A percentile compares a stretch with the other conserved stretches of the same genome.
Conservation (phyloP, 768 basidiomycete genomes). For the Xanthoconium purpureum region DNA sequence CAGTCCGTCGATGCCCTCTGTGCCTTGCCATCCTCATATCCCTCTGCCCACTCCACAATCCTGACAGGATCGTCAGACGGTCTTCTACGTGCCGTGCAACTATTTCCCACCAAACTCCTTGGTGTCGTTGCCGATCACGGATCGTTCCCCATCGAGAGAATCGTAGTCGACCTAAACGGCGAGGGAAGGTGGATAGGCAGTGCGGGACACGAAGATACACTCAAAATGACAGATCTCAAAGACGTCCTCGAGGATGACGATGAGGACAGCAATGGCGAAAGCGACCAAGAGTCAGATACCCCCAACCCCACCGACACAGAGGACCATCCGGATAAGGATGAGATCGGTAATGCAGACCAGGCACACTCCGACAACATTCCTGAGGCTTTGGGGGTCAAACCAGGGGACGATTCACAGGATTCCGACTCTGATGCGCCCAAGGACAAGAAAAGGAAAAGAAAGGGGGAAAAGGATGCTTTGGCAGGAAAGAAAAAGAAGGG, state of each 20-base stretch:
- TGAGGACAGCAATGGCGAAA: conserved; percentile 23
- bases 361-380: neutral
- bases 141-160: conserved; percentile 87
- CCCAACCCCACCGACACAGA: conserved; percentile 27
- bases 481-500: conserved; percentile 54
- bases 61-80: conserved; percentile 93
- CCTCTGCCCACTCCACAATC: conserved; percentile 64
- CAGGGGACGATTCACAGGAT: conserved; percentile 24
- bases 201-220: conserved; percentile 82
- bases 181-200: conserved; percentile 87
- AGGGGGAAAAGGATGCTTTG: conserved; percentile 50
- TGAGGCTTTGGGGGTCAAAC: conserved; percentile 10
- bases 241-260: conserved; percentile 57
- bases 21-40: conserved; percentile 58
- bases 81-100: conserved; percentile 78
- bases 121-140: conserved; percentile 92
- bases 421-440: conserved; percentile 32
- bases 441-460: conserved; percentile 54
- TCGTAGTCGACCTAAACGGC: conserved; percentile 58
- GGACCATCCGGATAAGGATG: conserved; percentile 15
- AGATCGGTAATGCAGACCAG: conserved; percentile 7
- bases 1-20: conserved; percentile 88
- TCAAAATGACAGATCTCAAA: conserved; percentile 82
- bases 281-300: conserved; percentile 16
- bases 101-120: conserved; percentile 85